Conservation (phyloP, 148 eudicot genomes). For the Tetragonia tetragonoides region DNA sequence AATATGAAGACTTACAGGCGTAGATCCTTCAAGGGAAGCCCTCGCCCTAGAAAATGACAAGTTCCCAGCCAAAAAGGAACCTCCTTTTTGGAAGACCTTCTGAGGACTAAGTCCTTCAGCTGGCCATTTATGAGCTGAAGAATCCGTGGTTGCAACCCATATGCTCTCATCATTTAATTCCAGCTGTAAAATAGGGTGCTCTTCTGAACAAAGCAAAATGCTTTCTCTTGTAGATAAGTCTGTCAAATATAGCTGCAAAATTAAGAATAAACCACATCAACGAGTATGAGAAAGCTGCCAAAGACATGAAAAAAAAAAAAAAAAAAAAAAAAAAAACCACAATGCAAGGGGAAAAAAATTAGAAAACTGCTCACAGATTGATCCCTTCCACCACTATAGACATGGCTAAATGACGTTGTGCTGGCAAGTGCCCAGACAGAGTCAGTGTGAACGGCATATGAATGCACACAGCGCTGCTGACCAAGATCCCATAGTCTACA, state of each 20-base stretch:
- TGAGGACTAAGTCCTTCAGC: slow-evolving; percentile 76
- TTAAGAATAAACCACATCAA: slow-evolving; percentile 7
- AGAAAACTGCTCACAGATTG: slow-evolving; percentile 65
- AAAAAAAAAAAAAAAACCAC: slow-evolving; percentile 18
- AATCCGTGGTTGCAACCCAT: slow-evolving; percentile 94
- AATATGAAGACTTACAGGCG: slow-evolving; percentile 58
- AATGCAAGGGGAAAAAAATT: background rate
- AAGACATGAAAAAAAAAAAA: too few relatives aligned
- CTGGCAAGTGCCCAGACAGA: slow-evolving; percentile 99
- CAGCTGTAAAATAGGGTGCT: slow-evolving; percentile 77
- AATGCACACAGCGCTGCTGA: slow-evolving; percentile 95
- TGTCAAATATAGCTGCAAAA: slow-evolving; percentile 75
- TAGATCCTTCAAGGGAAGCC: slow-evolving; percentile 92
- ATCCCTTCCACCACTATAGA: slow-evolving; percentile 97
- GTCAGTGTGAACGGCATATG: slow-evolving; percentile 99
- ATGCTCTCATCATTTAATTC: slow-evolving; percentile 79
- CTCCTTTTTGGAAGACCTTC: slow-evolving; percentile 77
- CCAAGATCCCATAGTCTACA: slow-evolving; percentile 96
- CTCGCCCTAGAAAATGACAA: slow-evolving; percentile 97
- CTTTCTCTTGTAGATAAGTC: slow-evolving; percentile 94
- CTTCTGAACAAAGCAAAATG: slow-evolving; percentile 78
- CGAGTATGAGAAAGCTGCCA: slow-evolving; percentile 12
- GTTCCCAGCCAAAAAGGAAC: slow-evolving; percentile 96
- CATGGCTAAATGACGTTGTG: slow-evolving; percentile 85
- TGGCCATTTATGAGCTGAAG: slow-evolving; percentile 91